phyloP scores from a whole-genome alignment of 495 filamentous ascomycete species.

The Hyaloscypha hepaticicola region DNA sequence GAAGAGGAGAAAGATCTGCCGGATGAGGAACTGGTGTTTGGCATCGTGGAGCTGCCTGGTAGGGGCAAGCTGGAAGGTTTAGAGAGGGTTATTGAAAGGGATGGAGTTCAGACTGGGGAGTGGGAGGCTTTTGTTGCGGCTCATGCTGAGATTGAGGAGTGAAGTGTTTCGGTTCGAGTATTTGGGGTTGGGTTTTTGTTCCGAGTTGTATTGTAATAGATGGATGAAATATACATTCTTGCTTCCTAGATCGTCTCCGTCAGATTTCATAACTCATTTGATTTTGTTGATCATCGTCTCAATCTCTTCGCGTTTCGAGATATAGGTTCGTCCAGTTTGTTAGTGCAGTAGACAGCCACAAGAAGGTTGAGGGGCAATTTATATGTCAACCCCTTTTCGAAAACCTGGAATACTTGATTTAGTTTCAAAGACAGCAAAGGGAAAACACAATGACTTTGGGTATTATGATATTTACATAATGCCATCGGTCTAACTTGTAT shows the following conservation, averaged over 20 bases:
- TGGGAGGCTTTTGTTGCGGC: slow-evolving; percentile 46
- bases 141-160: not conserved
- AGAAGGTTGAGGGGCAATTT: too few relatives aligned
- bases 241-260: not conserved
- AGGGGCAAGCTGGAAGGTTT: slow-evolving; percentile 63
- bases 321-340: too few relatives aligned
- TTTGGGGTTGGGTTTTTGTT: not conserved
- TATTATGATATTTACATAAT: too few relatives aligned
- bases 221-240: not conserved
- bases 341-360: too few relatives aligned
- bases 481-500: too few relatives aligned
- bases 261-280: not conserved
- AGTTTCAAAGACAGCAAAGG: too few relatives aligned
- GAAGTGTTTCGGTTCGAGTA: not conserved
- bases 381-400: too few relatives aligned
- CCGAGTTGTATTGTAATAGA: not conserved
- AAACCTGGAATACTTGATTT: too few relatives aligned
- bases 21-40: slow-evolving; percentile 21
- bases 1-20: slow-evolving; percentile 10
- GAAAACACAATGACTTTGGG: too few relatives aligned
- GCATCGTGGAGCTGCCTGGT: slow-evolving; percentile 14
- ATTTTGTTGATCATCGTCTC: not conserved
- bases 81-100: slow-evolving; percentile 54
- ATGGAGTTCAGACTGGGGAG: slow-evolving; percentile 39
- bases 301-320: too few relatives aligned